These are phyloP conservation scores for Hydnomerulius pinastri DNA, from an alignment of 768 basidiomycete species.

Conservation along the genomic window DNA sequence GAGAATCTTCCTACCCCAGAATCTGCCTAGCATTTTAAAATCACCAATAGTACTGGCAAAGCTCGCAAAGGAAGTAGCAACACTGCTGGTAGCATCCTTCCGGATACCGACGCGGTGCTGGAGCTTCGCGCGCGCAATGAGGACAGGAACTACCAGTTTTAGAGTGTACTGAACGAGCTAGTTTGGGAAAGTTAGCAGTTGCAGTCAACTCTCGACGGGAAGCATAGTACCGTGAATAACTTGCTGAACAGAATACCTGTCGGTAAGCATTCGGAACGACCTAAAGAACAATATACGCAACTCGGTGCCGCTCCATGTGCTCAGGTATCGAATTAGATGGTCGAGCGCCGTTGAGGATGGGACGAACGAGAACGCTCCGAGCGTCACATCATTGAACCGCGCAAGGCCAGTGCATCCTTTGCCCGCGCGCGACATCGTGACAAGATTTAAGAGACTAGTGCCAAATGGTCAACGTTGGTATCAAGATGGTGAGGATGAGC, in stretches of 20 bases:
- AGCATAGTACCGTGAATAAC: slow-evolving; percentile 59
- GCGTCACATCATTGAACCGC: slow-evolving; percentile 59
- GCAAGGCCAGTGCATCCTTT: slow-evolving; percentile 47
- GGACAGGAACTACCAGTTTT: slow-evolving; percentile 67
- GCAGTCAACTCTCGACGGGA: neutral
- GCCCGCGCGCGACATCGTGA: slow-evolving; percentile 58
- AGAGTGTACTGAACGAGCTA: slow-evolving; percentile 75
- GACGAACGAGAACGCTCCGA: slow-evolving; percentile 63
- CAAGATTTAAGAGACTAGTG: too few relatives aligned
- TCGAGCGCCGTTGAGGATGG: slow-evolving; percentile 65
- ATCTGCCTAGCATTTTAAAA: slow-evolving; percentile 71
- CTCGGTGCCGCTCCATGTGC: slow-evolving; percentile 89
- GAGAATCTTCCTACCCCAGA: slow-evolving; percentile 65
- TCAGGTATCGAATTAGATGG: slow-evolving; percentile 73
- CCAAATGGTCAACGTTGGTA: too few relatives aligned
- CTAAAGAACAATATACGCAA: slow-evolving; percentile 42
- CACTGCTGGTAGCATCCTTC: slow-evolving; percentile 50
- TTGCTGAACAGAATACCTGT: slow-evolving; percentile 48
- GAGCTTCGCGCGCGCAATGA: slow-evolving; percentile 66
- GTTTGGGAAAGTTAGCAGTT: slow-evolving; percentile 7
- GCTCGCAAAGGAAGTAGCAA: slow-evolving; percentile 53
- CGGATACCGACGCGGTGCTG: slow-evolving; percentile 67
- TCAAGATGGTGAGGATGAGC: too few relatives aligned
- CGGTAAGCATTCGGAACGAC: slow-evolving; percentile 12
- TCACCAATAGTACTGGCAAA: slow-evolving; percentile 60